These are phyloP conservation scores for Oryza longistaminata DNA, from an alignment of 176 grass and related monocot genomes.

Conservation along the genomic window DNA sequence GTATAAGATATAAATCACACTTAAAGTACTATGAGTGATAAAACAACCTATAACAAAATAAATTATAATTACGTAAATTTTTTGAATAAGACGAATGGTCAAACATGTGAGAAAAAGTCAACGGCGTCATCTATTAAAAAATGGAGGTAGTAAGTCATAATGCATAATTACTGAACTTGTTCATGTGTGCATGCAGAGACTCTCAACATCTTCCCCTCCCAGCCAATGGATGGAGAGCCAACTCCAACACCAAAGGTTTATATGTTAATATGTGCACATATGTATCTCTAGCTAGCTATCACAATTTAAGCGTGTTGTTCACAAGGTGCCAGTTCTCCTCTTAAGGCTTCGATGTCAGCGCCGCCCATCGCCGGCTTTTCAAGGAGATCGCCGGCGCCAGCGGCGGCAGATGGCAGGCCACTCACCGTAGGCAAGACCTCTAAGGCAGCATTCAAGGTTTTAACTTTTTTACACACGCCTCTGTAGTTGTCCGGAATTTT, in stretches of 20 bases:
- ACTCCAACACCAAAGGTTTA: constrained; percentile 27
- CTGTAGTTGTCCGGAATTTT: too few species aligned
- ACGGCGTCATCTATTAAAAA: too few species aligned
- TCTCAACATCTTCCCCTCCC: constrained; percentile 68
- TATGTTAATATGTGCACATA: background rate
- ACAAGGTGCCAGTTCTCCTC: background rate
- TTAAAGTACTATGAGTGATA: too few species aligned
- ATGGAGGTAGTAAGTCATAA: too few species aligned
- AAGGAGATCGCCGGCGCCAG: constrained; percentile 19
- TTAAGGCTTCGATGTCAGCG: constrained; percentile 6
- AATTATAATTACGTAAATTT: too few species aligned
- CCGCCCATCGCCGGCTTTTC: constrained; percentile 19
- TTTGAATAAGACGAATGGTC: too few species aligned
- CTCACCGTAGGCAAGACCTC: constrained; percentile 13
- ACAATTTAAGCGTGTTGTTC: background rate
- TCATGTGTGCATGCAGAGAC: constrained; percentile 60
- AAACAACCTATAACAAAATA: too few species aligned
- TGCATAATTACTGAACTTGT: constrained; percentile 22
- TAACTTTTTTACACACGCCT: too few species aligned
- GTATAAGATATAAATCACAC: too few species aligned
- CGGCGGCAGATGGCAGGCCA: background rate
- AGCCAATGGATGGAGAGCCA: constrained; percentile 55
- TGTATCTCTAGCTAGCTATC: background rate
- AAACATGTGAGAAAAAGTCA: too few species aligned
- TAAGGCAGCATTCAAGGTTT: constrained; percentile 46